Base-by-base conservation (phyloP, 2,329 filamentous ascomycete genomes). In the Microthyrium microscopicum region DNA sequence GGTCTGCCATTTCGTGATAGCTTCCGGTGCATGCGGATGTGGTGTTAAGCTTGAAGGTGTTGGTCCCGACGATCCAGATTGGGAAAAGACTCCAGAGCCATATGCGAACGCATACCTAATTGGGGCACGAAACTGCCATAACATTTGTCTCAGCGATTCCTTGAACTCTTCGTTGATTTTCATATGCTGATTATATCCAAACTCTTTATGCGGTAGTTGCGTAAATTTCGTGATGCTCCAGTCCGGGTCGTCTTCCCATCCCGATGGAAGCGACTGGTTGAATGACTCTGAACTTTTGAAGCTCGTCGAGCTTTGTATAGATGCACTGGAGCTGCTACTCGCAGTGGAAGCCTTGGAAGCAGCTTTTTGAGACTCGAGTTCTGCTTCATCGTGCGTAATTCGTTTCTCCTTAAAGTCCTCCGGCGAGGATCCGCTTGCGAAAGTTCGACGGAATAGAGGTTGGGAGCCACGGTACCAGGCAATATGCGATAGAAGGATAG, bases 51-150 rank as follows among this genome's bases (percentile, higher is more conserved):
- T 21, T n/a, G 74, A 60, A 39, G 60, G 55, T 39, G 58, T 55
- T 49, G 59, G 50, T 28, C 60, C 54, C 24, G 51, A 52, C 26
- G 53, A 52, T 42, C 67, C 67, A 31, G 61, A 60, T 52, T 98
- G 89, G 0, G 85, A 75, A 49, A 98, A 98, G 7, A 98, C 89
- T 4, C 89, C 89, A 5, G 87, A 95, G 16, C 89, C 89, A 50
- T 98, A 98, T 2, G 89, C 89, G 54, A 98, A 93, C 11, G 85
- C 87, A 60, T 95, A 95, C 36, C 85, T 74, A 43, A 98, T 92
- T 0, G 89, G 87, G 1, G 89, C 87, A 33, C 77, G 69, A 55
- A 98, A 95, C 47, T 91, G 73, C 70, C 84, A 89, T 16, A 94
- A 62, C 42, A 95, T 80, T 46, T 84, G 73, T 34, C 85, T 73